Evolutionary conservation across 2,329 filamentous ascomycete genomes (phyloP), one percentile per base, ranked within the genome.

Genomic region (Knoxdaviesia proteae): DNA sequence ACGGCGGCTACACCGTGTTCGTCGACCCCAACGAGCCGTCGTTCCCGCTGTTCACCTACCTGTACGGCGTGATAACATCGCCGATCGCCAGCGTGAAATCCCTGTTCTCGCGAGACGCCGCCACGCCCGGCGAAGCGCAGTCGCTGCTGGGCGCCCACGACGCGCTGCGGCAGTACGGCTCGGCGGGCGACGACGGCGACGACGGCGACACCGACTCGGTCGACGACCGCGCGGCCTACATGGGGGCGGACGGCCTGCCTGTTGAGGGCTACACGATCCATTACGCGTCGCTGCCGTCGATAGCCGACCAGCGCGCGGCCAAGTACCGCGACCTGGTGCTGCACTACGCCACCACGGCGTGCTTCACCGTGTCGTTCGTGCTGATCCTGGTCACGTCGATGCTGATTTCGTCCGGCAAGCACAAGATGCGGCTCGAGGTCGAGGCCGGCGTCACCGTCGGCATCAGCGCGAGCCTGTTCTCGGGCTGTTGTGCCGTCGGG

Each of bases 361-460:
- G 67, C 38, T 77, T 81, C 48, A 58, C 61, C 2, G 67, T 72
- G 0, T 69, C 80, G 0, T 67, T 77, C 34, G 56, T 77, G 6
- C 65, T 88, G 6, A 67, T 84, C 34, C 56, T 68, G 40, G 67
- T 88, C 33, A 71, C 80, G 0, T 65, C 65, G 35, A 64, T 80
- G 7, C 68, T 90, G 35, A 72, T 81, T 33, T 60, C 64, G 9
- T 82, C 82, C 1, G 81, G 80, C 6, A 67, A 71, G 39, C 77
- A 74, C 53, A 79, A 71, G 54, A 65, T 79, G 49, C 65, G 70
- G 5, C 65, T 74, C n/a, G 74, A 83, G 55, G 82, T 88, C 4
- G 80, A 87, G 51, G 72, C 71, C 0, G 81, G 77, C 6, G 78
- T 82, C 2, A 66, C 81, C 1, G 64, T 83, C 36, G 81, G 80